Evolutionary conservation across 768 basidiomycete genomes (phyloP), one percentile per base, ranked within the genome.

Genomic region (Lenzites betulinus): DNA sequence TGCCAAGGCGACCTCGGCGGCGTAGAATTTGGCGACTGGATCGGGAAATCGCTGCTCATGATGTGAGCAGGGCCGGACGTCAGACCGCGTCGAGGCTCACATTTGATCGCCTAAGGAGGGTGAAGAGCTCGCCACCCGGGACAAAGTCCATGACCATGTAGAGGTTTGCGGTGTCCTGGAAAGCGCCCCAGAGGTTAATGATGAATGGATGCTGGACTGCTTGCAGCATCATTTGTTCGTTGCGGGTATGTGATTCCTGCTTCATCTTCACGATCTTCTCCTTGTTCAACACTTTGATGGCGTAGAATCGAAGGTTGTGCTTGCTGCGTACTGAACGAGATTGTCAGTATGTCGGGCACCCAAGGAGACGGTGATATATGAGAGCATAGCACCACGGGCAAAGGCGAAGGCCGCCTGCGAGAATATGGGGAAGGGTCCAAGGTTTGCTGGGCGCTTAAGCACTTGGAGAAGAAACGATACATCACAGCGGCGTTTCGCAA

Each of bases 71-170:
- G 23, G 16, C n/a, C n/a, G 26, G 13, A 46, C 38, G 16, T 12
- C 18, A 13, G 35, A 13, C 18, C 8, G 16, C 25, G 0, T 18
- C 36, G 13, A 28, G 13, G 78, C 86, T 65, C 44, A 94, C 93
- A 71, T 92, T 93, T 50, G 93, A 94, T 76, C 94, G 83, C 65
- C 95, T 84, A 62, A 98, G 75, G 54, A 98, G 85, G 15, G 94
- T 95, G 74, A 98, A 99, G 6, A 99, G 82, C 73, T 99, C 97
- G 16, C 97, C 97, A 8, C 97, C 97, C 4, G 95, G 92, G 2
- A 93, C 93, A 73, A 92, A 98, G 78, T 89, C 95, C 86, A 98
- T 92, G 56, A 98, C 90, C 93, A 99, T 96, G 79, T 98, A 99
- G 15, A 98, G 81, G 73, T 98, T 98, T 20, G 89, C 75, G 35